Base-by-base conservation (phyloP, 257 asterid genomes). In the Solanum verrucosum region DNA sequence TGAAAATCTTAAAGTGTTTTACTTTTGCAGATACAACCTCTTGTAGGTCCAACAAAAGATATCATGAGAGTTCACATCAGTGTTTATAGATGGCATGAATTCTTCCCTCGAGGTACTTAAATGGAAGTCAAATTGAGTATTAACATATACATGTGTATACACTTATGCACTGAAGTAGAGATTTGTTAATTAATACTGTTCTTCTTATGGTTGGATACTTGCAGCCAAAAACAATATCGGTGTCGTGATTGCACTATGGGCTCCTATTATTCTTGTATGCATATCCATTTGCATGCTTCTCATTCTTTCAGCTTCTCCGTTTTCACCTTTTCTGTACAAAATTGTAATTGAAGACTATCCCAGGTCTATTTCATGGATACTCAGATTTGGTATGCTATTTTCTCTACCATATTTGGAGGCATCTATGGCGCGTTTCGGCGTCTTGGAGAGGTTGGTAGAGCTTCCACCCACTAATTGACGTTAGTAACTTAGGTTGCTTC, bases 351-450 rank as follows among this genome's bases (percentile, higher is more conserved):
- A 90, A 88, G 90, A 86, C 86, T 84, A 37, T 88, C 86, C 77
- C 94, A 97, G 99, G 99, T 97, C 84, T 97, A 97, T 90, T 97
- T 97, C 91, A 96, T 97, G 98, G 99, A 97, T 90, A 93, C 95
- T 83, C 99, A 97, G 90, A 97, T 97, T 85, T 97, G 99, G 99
- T 97, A 97, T 92, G 99, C 99, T 83, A 97, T 97, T 84, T 97
- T 97, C 95, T 96, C 99, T 91, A 97, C 99, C 82, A 93, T 95
- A 92, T 94, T 95, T 93, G 99, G 99, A 37, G 99, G 99, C 44
- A 94, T 97, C 91, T 97, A 95, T 92, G 99, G 99, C 52, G 99
- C 99, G 75, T 96, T 96, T 91, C 98, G 99, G 70, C 98, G 99
- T 81, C 97, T 96, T 83, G 99, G 99, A 90, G 99, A 97, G 99